Base-by-base conservation (phyloP, 768 basidiomycete genomes). In the Pleurotus salmoneostramineus region DNA sequence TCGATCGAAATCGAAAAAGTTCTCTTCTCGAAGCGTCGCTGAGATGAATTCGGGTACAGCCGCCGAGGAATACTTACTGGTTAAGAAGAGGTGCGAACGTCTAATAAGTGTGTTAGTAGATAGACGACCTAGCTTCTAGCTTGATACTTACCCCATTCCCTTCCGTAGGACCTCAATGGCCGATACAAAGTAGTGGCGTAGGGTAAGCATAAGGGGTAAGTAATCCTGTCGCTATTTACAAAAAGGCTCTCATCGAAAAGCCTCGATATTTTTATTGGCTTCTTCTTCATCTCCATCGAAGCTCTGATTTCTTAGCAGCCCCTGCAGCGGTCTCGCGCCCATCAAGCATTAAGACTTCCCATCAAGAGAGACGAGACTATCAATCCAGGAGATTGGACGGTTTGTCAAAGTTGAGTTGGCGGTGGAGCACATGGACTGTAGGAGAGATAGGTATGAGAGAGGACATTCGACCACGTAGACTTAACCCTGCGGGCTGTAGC, bases 21-120 rank as follows among this genome's bases (percentile, higher is more conserved):
- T 45, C 44, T 45, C 12, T 17, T 17, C n/a, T 34, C 34, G 15
- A 37, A 55, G 36, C 27, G 21, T 43, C 52, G 52, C 52, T 55
- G 52, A 44, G 52, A 55, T 55, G 52, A 55, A 55, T 55, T 55
- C 52, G 52, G 52, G 10, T 21, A n/a, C 52, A 42, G 14, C 52
- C 52, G 52, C 35, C 21, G 33, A 31, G 21, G 12, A 6, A 31
- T 49, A 49, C 48, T 49, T 49, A 49, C 21, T 49, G 48, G 48
- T 49, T 49, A 34, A 10, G 27, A 27, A 31, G 15, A 31, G 27
- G 10, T 32, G 12, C 48, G 27, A 49, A 27, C 15, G 27, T 32
- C 48, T 49, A 49, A 32, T 49, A 49, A 34, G 48, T 49, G 48
- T 31, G 33, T 32, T 49, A 49, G 27, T 17, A 10, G 17, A 32